Conservation (phyloP, 2,329 filamentous ascomycete species). For the Metarhizium robertsii region DNA sequence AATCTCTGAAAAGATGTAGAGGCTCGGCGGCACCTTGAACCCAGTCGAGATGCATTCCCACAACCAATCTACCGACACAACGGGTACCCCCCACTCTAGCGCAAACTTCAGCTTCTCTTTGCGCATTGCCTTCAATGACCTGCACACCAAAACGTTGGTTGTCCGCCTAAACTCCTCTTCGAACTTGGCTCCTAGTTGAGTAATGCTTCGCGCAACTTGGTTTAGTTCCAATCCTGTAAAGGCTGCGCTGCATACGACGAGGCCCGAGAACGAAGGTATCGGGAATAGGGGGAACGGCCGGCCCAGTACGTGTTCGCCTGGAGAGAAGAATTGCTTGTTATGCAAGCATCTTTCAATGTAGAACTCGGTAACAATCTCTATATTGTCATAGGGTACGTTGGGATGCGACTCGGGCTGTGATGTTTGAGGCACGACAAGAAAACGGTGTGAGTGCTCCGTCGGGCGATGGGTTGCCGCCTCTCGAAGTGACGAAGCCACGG, state of each 20-base stretch:
- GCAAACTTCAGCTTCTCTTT: slow-evolving; percentile 75
- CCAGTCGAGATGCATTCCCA: slow-evolving; percentile 66
- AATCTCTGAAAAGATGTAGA: slow-evolving; percentile 39
- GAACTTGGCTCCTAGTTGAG: slow-evolving; percentile 71
- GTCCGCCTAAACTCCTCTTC: slow-evolving; percentile 64
- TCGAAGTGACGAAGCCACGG: slow-evolving; percentile 31
- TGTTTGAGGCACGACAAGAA: slow-evolving; percentile 45
- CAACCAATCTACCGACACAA: slow-evolving; percentile 77
- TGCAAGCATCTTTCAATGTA: slow-evolving; percentile 87
- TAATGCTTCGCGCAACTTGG: slow-evolving; percentile 70
- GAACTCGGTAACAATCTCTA: slow-evolving; percentile 69
- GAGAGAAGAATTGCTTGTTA: slow-evolving; percentile 61
- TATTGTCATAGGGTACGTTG: slow-evolving; percentile 22
- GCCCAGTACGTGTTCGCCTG: slow-evolving; percentile 62
- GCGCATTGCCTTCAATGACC: slow-evolving; percentile 44
- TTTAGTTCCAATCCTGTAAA: slow-evolving; percentile 78
- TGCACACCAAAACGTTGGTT: slow-evolving; percentile 71
- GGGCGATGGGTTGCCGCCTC: slow-evolving; percentile 25
- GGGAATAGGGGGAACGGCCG: slow-evolving; percentile 66
- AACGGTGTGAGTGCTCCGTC: slow-evolving; percentile 27
- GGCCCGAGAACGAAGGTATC: slow-evolving; percentile 56
- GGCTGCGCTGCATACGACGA: slow-evolving; percentile 71
- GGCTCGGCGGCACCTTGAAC: slow-evolving; percentile 32
- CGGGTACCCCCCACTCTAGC: slow-evolving; percentile 63
- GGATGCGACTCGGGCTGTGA: slow-evolving; percentile 37